Evolutionary conservation across 192 early-diverging fungal species (phyloP).

Genomic region (Coemansia sp.): DNA sequence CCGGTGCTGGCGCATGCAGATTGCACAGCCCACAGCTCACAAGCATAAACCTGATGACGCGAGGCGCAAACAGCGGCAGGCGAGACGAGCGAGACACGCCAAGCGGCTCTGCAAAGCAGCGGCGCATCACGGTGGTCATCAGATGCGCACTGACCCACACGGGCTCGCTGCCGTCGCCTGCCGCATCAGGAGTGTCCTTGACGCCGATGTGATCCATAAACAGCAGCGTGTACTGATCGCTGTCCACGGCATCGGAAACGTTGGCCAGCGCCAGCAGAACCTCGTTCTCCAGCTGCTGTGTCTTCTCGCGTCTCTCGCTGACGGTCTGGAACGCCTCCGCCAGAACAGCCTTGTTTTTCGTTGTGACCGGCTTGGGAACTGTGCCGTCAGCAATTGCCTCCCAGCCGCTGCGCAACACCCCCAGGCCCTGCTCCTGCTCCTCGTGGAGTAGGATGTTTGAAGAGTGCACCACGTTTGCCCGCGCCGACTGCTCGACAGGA

Average conservation of each 20-base stretch:
- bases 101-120: conserved; percentile 55
- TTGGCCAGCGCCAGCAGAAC: conserved; percentile 46
- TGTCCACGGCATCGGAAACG: conserved; percentile 42
- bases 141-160: conserved; percentile 53
- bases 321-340: conserved; percentile 23
- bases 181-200: conserved; percentile 7
- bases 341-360: background rate
- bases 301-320: conserved; percentile 33
- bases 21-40: conserved; percentile 50
- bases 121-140: conserved; percentile 56
- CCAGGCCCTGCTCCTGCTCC: conserved; percentile 54
- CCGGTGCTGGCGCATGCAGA: conserved; percentile 48
- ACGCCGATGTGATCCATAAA: conserved; percentile 54
- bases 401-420: conserved; percentile 53
- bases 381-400: conserved; percentile 52
- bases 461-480: conserved; percentile 34
- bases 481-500: conserved; percentile 36
- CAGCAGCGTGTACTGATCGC: conserved; percentile 50
- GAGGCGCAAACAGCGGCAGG: conserved; percentile 51
- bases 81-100: conserved; percentile 50
- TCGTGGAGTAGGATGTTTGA: conserved; percentile 54
- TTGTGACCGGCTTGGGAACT: background rate
- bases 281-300: conserved; percentile 50
- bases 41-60: conserved; percentile 54
- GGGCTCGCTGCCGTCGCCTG: conserved; percentile 10